phyloP scores from a whole-genome alignment of 2,329 filamentous ascomycete genomes.

The Verticillium albo-atrum region DNA sequence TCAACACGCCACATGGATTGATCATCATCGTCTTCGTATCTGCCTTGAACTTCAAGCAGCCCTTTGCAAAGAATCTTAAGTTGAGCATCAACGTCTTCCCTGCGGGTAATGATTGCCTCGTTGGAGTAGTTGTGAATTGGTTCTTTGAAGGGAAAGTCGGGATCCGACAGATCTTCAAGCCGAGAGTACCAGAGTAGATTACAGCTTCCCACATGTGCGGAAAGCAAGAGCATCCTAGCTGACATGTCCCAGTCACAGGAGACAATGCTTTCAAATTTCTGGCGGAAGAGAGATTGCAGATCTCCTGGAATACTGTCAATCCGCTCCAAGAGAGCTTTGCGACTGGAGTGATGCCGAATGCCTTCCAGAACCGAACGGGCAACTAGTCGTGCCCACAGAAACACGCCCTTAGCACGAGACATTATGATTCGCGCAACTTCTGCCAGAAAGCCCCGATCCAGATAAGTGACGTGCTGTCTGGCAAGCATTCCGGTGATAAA shows the following conservation, averaged over 20 bases:
- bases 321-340: not conserved
- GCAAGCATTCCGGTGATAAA: not conserved
- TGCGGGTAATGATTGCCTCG: not conserved
- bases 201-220: not conserved
- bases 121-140: not conserved
- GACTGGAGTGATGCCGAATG: not conserved
- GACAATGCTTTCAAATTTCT: not conserved
- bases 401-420: not conserved
- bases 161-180: not conserved
- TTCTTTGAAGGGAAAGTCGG: not conserved
- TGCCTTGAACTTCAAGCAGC: not conserved
- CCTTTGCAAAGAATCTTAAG: not conserved
- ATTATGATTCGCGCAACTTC: not conserved
- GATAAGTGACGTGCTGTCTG: not conserved
- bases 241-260: not conserved
- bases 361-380: not conserved
- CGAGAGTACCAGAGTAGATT: not conserved
- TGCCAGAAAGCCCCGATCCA: not conserved
- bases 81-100: not conserved
- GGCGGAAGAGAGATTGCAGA: not conserved
- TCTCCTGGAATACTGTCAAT: not conserved
- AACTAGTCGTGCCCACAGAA: conserved; percentile 1
- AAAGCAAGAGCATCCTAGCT: not conserved
- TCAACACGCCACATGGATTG: not conserved
- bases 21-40: not conserved